Base-by-base conservation (phyloP, 495 filamentous ascomycete genomes). In the Neurospora sp. region DNA sequence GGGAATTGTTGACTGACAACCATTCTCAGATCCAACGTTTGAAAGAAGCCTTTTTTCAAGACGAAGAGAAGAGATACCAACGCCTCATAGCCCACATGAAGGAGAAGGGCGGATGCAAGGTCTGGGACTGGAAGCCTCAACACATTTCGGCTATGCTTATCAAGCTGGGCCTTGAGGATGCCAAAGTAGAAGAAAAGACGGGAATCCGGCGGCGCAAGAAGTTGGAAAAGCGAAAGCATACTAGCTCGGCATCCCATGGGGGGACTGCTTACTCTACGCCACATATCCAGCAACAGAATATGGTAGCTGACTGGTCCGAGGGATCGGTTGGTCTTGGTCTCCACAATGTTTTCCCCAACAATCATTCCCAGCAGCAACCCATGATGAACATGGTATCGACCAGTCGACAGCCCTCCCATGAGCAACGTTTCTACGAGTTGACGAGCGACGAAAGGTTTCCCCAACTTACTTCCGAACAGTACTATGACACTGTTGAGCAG, bases 401-500 rank as follows among this genome's bases (percentile, higher is more conserved):
- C 14, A 37, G 22, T 65, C 53, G 27, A 65, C 53, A 65, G 12
- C 39, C 22, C 38, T 41, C 39, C 14, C 35, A 53, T 47, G 69
- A 45, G 68, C 71, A 68, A 41, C 9, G 14, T 40, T 18, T 65
- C 14, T 65, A 65, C 70, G 71, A 74, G 39, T 73, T 80, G 69
- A 45, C 75, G 40, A 69, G 65, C 70, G 79, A 78, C 65, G 76
- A 76, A 8, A 31, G 16, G 14, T 65, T 65, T 65, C 53, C 53
- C 14, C 53, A 65, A 35, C 76, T 83, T 65, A 78, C 80, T 0
- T 75, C 78, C 12, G 80, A 82, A 71, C 82, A 84, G 74, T 78
- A 84, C 69, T 80, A 83, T 20, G 78, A 83, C 14, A 77, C 82
- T 45, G 70, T 84, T n/a, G 81, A 83, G 59, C 76, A 81, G 18